These are phyloP conservation scores for Ustilago lituana DNA, from an alignment of 1,284 basidiomycete species.

Conservation along the genomic window DNA sequence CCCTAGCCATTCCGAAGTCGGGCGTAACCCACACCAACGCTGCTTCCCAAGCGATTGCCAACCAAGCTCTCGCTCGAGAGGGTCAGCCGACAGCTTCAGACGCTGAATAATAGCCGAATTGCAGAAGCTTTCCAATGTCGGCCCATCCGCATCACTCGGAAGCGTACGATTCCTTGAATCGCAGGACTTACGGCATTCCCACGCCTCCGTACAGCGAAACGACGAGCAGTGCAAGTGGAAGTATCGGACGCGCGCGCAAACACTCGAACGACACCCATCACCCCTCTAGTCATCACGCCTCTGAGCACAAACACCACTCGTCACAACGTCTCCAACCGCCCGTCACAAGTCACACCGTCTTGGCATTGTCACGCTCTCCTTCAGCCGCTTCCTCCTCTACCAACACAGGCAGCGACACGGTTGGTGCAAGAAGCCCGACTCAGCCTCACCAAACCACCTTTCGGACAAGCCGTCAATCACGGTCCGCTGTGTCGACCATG, in stretches of 20 bases:
- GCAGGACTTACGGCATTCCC: conserved; percentile 18
- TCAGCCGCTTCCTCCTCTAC: conserved; percentile 37
- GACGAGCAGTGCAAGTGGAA: conserved; percentile 36
- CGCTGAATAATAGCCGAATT: no score
- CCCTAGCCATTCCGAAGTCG: no score
- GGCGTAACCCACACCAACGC: no score
- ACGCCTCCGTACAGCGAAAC: conserved; percentile 46
- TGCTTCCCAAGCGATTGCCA: no score
- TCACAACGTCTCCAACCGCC: conserved; percentile 3
- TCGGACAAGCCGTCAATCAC: background rate
- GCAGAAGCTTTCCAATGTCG: conserved; percentile 9
- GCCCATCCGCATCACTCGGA: background rate
- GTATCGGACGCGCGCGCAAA: conserved; percentile 28
- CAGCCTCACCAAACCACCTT: conserved; percentile 15
- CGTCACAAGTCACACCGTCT: background rate
- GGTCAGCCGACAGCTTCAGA: no score
- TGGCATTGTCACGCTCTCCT: conserved; percentile 16
- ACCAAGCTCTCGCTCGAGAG: no score
- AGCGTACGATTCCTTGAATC: background rate
- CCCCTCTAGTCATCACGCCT: background rate
- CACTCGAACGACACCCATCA: conserved; percentile 15
- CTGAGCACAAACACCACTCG: background rate
- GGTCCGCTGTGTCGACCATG: background rate
- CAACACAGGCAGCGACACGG: conserved; percentile 33
- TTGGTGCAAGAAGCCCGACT: conserved; percentile 29